Conservation (phyloP, 2,329 filamentous ascomycete genomes). For the Neophaeococcomyces mojaviensis region DNA sequence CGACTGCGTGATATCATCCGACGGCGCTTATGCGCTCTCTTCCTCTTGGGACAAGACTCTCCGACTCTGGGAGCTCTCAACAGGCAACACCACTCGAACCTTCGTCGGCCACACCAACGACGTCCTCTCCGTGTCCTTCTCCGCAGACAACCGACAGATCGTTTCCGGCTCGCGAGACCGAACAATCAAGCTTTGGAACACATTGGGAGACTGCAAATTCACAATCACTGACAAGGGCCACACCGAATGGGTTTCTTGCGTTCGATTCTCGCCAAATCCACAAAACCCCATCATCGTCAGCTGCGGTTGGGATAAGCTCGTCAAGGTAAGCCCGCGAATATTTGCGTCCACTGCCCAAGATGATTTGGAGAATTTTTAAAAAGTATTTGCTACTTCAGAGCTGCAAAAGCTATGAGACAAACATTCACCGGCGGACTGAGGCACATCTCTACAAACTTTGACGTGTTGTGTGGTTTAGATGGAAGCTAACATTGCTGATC, state of each 20-base stretch:
- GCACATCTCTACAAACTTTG: slow-evolving; percentile 22
- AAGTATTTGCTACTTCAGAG: slow-evolving; percentile 99
- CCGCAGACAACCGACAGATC: slow-evolving; percentile 99
- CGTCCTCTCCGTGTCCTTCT: slow-evolving; percentile 99
- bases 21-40: slow-evolving; percentile 97
- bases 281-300: slow-evolving; percentile 99
- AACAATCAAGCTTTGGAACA: slow-evolving; percentile 99
- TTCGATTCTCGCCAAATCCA: slow-evolving; percentile 99
- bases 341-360: slow-evolving; percentile 53
- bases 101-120: slow-evolving; percentile 99
- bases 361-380: slow-evolving; percentile 69
- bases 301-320: slow-evolving; percentile 98
- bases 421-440: slow-evolving; percentile 83
- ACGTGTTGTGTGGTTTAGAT: slow-evolving; percentile 30
- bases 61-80: slow-evolving; percentile 97
- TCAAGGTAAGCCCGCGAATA: slow-evolving; percentile 71
- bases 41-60: slow-evolving; percentile 99
- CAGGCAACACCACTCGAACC: slow-evolving; percentile 91
- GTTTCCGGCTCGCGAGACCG: slow-evolving; percentile 97
- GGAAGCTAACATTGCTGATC: slow-evolving; percentile 20
- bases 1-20: slow-evolving; percentile 99
- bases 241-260: slow-evolving; percentile 99
- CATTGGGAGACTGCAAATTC: slow-evolving; percentile 99
- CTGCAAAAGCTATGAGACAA: slow-evolving; percentile 91
- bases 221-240: slow-evolving; percentile 99